A percentile compares a stretch with the other conserved stretches of the same genome.
Conservation (phyloP, 2,329 filamentous ascomycete genomes). For the Camillea tinctor region DNA sequence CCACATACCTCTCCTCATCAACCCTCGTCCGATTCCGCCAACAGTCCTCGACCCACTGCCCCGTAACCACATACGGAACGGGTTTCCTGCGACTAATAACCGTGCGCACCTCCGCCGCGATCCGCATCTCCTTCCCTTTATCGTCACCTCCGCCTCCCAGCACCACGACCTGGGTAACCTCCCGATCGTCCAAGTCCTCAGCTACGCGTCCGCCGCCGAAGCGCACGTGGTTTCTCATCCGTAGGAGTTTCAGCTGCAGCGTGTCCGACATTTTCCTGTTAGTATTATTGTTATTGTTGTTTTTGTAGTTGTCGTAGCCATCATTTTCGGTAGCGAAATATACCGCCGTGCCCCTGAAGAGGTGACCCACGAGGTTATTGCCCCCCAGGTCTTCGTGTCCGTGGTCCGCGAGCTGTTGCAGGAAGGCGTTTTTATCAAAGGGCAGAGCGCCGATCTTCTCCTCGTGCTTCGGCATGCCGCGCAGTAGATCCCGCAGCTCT, state of each 20-base stretch:
- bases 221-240: slow-evolving; percentile 56
- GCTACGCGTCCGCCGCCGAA: slow-evolving; percentile 68
- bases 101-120: slow-evolving; percentile 44
- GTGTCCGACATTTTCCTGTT: too few species aligned
- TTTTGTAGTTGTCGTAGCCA: background rate
- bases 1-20: slow-evolving; percentile 68
- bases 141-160: slow-evolving; percentile 36
- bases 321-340: slow-evolving; percentile 37
- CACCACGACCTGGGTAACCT: slow-evolving; percentile 73
- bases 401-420: slow-evolving; percentile 54
- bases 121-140: slow-evolving; percentile 36
- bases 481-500: slow-evolving; percentile 58
- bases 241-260: slow-evolving; percentile 36
- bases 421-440: slow-evolving; percentile 47
- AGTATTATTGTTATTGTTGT: too few species aligned
- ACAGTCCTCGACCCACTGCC: slow-evolving; percentile 74
- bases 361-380: slow-evolving; percentile 43
- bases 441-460: slow-evolving; percentile 37
- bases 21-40: slow-evolving; percentile 77
- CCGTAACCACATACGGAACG: slow-evolving; percentile 67
- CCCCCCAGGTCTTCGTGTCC: slow-evolving; percentile 48
- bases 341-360: slow-evolving; percentile 51
- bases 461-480: slow-evolving; percentile 45
- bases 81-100: slow-evolving; percentile 43
- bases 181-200: slow-evolving; percentile 47